A percentile compares a stretch with the other conserved stretches of the same genome.
Evolutionary conservation across 1,284 basidiomycete species (phyloP).

Genomic region (Tylopilus sp.): DNA sequence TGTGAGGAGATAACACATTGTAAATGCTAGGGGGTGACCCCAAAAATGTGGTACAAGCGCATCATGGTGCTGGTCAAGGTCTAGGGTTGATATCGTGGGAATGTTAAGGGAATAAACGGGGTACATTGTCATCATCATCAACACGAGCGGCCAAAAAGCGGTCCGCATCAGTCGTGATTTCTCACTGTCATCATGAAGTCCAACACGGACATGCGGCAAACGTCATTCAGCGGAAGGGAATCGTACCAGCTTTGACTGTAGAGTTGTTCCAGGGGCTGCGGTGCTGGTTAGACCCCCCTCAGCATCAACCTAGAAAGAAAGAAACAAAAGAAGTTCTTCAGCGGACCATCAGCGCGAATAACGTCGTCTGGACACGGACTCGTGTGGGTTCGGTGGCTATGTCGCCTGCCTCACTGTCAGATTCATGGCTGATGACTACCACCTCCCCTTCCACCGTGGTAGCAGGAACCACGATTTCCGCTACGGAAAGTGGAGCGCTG

Average conservation of each 20-base stretch:
- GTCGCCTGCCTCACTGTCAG: neutral
- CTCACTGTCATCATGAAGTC: neutral
- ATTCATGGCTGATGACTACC: neutral
- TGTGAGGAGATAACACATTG: slow-evolving; percentile 9
- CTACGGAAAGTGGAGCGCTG: neutral
- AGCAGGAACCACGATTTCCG: neutral
- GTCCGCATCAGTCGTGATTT: neutral
- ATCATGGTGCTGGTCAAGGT: neutral
- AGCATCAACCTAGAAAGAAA: slow-evolving; percentile 14
- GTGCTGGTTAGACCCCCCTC: neutral
- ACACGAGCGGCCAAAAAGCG: neutral
- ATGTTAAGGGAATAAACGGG: neutral
- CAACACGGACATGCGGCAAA: slow-evolving; percentile 16
- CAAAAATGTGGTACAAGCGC: neutral
- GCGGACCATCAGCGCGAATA: neutral
- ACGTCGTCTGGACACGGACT: slow-evolving; percentile 22
- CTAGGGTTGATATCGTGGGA: neutral
- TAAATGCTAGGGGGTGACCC: slow-evolving; percentile 17
- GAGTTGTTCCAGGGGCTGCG: neutral
- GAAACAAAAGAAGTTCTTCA: slow-evolving; percentile 14
- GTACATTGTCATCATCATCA: neutral
- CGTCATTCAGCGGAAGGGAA: slow-evolving; percentile 40
- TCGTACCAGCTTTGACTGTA: slow-evolving; percentile 21
- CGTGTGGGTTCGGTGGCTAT: slow-evolving; percentile 4
- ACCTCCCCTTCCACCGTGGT: neutral